phyloP scores from a whole-genome alignment of 2,329 filamentous ascomycete genomes.

The Pseudogymnoascus sp. region DNA sequence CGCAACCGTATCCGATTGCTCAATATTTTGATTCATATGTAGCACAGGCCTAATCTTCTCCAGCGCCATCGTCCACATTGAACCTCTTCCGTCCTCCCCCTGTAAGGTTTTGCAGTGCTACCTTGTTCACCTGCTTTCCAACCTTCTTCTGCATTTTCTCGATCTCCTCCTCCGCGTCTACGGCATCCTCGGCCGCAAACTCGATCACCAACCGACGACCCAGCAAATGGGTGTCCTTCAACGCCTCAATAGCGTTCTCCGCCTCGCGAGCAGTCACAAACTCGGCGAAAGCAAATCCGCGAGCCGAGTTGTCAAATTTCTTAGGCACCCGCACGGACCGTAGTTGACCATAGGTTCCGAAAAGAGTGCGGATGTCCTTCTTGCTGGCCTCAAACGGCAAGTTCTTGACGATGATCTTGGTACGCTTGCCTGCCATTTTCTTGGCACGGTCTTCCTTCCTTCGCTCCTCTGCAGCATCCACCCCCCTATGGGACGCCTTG shows the following conservation, averaged over 20 bases:
- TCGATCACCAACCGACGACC: slow-evolving; percentile 85
- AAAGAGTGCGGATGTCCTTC: slow-evolving; percentile 80
- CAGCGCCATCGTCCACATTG: slow-evolving; percentile 66
- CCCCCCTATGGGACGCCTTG: slow-evolving; percentile 77
- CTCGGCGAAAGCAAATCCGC: slow-evolving; percentile 95
- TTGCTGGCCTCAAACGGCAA: slow-evolving; percentile 91
- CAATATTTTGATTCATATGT: not conserved
- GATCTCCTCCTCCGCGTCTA: slow-evolving; percentile 93
- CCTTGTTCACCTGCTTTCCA: slow-evolving; percentile 80
- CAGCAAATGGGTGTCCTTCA: slow-evolving; percentile 87
- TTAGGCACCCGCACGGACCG: slow-evolving; percentile 89
- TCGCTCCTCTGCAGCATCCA: slow-evolving; percentile 81
- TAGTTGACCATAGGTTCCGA: slow-evolving; percentile 85
- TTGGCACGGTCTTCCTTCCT: slow-evolving; percentile 75
- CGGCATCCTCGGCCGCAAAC: slow-evolving; percentile 78
- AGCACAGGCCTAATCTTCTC: slow-evolving; percentile 33
- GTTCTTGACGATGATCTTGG: slow-evolving; percentile 97
- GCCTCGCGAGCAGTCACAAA: slow-evolving; percentile 90
- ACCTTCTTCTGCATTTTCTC: slow-evolving; percentile 96
- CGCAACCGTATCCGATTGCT: slow-evolving; percentile 6
- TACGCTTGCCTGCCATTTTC: slow-evolving; percentile 67
- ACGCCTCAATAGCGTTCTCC: slow-evolving; percentile 78
- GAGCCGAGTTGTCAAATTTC: slow-evolving; percentile 81
- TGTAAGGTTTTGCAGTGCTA: slow-evolving; percentile 81
- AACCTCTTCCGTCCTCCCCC: slow-evolving; percentile 80